Base-by-base conservation (phyloP, 2,329 filamentous ascomycete species). In the Fusarium veterinarium region DNA sequence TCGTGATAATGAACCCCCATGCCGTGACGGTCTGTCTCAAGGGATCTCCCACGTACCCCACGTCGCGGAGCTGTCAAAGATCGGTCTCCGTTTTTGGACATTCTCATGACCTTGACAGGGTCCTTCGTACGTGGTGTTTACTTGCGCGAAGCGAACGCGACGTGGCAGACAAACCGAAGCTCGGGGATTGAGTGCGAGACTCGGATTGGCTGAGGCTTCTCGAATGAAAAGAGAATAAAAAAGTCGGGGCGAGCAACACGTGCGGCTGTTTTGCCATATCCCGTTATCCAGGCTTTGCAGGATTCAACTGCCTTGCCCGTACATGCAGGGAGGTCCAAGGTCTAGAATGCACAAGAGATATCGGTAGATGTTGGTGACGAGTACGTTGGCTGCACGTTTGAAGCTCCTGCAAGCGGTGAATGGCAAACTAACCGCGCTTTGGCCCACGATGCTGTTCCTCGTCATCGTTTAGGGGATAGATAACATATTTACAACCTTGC, bases 41-140 rank as follows among this genome's bases (percentile, higher is more conserved):
- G 23, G 23, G 23, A 25, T 55, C 40, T 57, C 44, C 42, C 61
- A 53, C 67, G 58, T 53, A 76, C 74, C 69, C 69, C 74, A 73
- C 74, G 74, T 60, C 48, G 45, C 25, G 49, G 49, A 72, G 61
- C 37, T 71, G 41, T 42, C 31, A 41, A 56, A 35, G 16, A 49
- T 64, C 55, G 49, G 64, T 67, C 49, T 62, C 70, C 58, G 56
- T 64, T 53, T 66, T 33, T 64, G 53, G 45, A 23, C 44, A 64
- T 67, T 63, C 51, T 44, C 52, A 38, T 64, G 69, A 67, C 58
- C n/a, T 38, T 38, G 30, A 23, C 40, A 31, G 25, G 17, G 35
- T 9, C 48, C 57, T 33, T 33, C 8, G 16, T 49, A 23, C 55
- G 60, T 66, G 52, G 48, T 48, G 51, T 58, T 42, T 30, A 35